A percentile compares a stretch with the other conserved stretches of the same genome.
Conservation (phyloP, 805 yeast species). For the Metschnikowia gelsemii region DNA sequence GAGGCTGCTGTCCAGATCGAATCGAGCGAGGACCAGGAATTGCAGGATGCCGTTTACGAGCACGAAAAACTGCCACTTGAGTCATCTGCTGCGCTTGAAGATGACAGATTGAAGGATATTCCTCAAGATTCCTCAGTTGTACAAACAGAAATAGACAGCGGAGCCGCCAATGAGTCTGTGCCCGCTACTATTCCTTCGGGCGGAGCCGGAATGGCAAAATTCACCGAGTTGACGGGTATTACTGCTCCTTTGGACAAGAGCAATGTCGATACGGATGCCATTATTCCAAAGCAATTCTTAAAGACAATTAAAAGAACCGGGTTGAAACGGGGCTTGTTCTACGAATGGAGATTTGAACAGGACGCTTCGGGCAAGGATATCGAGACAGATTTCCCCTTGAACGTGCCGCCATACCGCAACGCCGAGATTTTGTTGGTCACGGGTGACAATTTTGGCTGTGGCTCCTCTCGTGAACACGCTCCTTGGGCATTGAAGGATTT, state of each 20-base stretch:
- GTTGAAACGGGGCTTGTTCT: constrained; percentile 81
- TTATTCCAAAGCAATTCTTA: constrained; percentile 96
- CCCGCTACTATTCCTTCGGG: constrained; percentile 1
- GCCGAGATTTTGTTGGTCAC: constrained; percentile 86
- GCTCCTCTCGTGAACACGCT: constrained; percentile 98
- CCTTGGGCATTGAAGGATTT: constrained; percentile 99
- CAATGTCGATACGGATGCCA: constrained; percentile 97
- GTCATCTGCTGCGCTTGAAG: constrained; percentile 51
- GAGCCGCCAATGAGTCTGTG: too few relatives aligned
- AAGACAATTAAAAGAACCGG: constrained; percentile 98
- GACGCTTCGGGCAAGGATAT: constrained; percentile 69
- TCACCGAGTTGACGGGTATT: constrained; percentile 72
- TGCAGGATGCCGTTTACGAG: constrained; percentile 69
- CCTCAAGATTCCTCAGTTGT: constrained; percentile 44
- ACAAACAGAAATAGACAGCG: too few relatives aligned
- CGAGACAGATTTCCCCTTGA: constrained; percentile 87
- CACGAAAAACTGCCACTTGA: constrained; percentile 66
- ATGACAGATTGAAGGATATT: constrained; percentile 55
- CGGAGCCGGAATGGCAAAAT: constrained; percentile 67
- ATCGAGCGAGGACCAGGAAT: constrained; percentile 47
- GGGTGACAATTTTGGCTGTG: constrained; percentile 98
- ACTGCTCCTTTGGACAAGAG: constrained; percentile 95
- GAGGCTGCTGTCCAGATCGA: constrained; percentile 57
- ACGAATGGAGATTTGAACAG: constrained; percentile 73
- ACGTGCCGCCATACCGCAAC: constrained; percentile 75